A percentile compares a stretch with the other conserved stretches of the same genome.
Evolutionary conservation across 768 basidiomycete genomes (phyloP).

Genomic region (Tulasnella sp.): DNA sequence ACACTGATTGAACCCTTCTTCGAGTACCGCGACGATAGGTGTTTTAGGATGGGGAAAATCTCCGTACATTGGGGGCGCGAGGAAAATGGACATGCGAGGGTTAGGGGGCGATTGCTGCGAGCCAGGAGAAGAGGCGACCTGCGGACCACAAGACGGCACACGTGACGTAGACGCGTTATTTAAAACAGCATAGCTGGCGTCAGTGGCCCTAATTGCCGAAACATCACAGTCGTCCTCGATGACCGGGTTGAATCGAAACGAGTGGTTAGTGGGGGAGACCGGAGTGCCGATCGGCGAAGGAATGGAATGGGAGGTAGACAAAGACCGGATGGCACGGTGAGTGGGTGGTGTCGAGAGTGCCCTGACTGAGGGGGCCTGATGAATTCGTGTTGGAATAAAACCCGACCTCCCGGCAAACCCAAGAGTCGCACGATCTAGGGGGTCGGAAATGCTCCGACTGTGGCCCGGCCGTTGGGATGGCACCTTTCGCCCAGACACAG

Average conservation of each 20-base stretch:
- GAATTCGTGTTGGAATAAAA: too few relatives aligned
- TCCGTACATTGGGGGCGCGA: background rate
- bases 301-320: background rate
- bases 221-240: background rate
- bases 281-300: background rate
- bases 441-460: too few relatives aligned
- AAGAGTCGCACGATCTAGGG: too few relatives aligned
- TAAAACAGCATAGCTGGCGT: background rate
- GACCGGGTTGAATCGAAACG: background rate
- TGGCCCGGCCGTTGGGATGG: too few relatives aligned
- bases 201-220: background rate
- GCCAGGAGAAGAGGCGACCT: background rate
- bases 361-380: too few relatives aligned
- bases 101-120: background rate
- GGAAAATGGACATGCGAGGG: background rate
- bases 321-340: too few relatives aligned
- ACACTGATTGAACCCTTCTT: background rate
- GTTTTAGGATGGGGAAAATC: background rate
- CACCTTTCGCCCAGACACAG: too few relatives aligned
- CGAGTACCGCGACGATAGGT: background rate
- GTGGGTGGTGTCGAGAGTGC: too few relatives aligned
- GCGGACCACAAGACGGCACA: background rate
- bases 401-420: too few relatives aligned
- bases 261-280: background rate
- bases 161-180: background rate